Evolutionary conservation across 148 eudicot genomes (phyloP).

Genomic region (Vaccinium macrocarpon): DNA sequence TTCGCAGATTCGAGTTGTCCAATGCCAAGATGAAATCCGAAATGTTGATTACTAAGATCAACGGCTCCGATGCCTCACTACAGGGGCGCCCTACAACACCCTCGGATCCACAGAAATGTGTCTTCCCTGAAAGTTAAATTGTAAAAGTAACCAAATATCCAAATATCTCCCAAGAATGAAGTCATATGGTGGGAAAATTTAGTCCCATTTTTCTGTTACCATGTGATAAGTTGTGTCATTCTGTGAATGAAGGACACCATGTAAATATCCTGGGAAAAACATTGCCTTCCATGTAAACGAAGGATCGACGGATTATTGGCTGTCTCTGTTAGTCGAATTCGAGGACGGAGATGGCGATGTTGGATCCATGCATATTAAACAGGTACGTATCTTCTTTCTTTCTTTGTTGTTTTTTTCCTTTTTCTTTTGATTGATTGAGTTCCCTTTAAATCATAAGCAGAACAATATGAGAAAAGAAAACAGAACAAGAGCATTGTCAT

Average conservation of each 20-base stretch:
- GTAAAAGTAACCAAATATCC: neutral
- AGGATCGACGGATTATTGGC: conserved; percentile 92
- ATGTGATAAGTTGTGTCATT: neutral
- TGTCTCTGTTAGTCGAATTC: conserved; percentile 74
- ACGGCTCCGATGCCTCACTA: too few relatives aligned
- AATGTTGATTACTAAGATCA: too few relatives aligned
- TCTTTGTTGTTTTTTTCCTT: neutral
- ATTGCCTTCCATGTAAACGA: conserved; percentile 85
- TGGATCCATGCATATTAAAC: conserved; percentile 90
- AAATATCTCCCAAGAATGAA: too few relatives aligned
- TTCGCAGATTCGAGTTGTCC: too few relatives aligned
- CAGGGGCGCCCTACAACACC: too few relatives aligned
- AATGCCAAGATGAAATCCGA: too few relatives aligned
- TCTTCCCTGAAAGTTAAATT: neutral
- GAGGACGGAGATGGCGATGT: conserved; percentile 95
- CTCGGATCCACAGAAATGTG: neutral
- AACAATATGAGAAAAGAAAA: neutral
- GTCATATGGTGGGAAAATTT: neutral
- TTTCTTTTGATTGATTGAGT: neutral
- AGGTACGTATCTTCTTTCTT: conserved; percentile 38
- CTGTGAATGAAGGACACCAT: conserved; percentile 61
- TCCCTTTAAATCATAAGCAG: neutral
- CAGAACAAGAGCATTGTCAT: neutral
- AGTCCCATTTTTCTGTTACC: too few relatives aligned
- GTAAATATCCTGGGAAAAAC: conserved; percentile 79